Base-by-base conservation (phyloP, 1,284 basidiomycete genomes). In the Cutaneotrichosporon cyanovorans region DNA sequence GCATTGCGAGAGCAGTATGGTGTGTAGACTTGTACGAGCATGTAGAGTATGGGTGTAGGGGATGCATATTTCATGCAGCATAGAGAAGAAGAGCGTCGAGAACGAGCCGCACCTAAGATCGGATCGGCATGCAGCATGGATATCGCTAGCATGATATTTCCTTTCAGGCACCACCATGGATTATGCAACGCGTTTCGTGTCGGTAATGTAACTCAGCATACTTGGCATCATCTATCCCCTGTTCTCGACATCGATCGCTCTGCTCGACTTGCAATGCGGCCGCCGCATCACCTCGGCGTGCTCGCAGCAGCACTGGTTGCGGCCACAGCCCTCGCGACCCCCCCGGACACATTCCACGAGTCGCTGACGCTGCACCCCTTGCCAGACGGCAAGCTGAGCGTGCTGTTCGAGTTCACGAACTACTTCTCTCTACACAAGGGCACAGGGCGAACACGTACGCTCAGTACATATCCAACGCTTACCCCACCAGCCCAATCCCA, bases 361-460 rank as follows among this genome's bases (percentile, higher is more conserved):
- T 69, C 79, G 28, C 76, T 97, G 6, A 74, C 75, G 2, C 68
- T 97, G 19, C 79, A 79, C 37, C 82, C 87, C 0, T 78, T 96
- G 16, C 74, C 78, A 15, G 88, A 96, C 67, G 93, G 92, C 42
- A 84, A 83, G 61, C 79, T 97, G 20, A 78, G 81, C 0, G 79
- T 89, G 0, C 76, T 79, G n/a, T 96, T 97, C 74, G 77, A 82
- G 2, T 95, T 95, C 68, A 81, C 74, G 20, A 87, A 83, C 0
- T 58, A 82, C 22, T 73, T 85, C 34, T 38, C 53, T 8, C 46
- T 41, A 20, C 50, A 37, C 42, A 37, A 40, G 20, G 37, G 48
- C 40, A 20, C 9, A 12, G 37, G 46, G 32, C 14, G 46, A 30
- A 19, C 45, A 30, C 16, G 32, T 46, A 25, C 10, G 45, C 41